Conservation (phyloP, 2,329 filamentous ascomycete species). For the Paramyrothecium sp. region DNA sequence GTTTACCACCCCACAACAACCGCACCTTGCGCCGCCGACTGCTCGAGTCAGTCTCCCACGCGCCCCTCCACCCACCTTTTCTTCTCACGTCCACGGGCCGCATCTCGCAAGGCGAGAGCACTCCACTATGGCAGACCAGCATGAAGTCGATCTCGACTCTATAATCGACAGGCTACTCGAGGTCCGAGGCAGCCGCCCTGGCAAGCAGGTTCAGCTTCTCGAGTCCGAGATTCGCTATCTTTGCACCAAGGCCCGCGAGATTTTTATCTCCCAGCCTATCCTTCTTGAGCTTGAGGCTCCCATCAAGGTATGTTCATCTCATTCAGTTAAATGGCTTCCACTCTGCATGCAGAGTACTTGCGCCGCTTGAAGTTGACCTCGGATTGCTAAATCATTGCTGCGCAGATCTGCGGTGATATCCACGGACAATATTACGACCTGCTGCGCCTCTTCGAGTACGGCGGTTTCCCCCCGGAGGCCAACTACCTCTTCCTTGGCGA, state of each 20-base stretch:
- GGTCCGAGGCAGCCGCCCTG: constrained; percentile 94
- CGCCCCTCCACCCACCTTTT: constrained; percentile 19
- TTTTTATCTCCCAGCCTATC: constrained; percentile 99
- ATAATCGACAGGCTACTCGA: constrained; percentile 98
- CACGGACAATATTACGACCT: constrained; percentile 99
- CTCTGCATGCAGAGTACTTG: neutral
- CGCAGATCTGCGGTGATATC: constrained; percentile 96
- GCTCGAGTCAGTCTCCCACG: constrained; percentile 19
- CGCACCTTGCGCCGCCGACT: constrained; percentile 24
- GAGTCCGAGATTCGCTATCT: constrained; percentile 96
- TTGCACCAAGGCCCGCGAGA: constrained; percentile 98
- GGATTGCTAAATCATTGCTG: neutral
- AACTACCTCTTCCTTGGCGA: constrained; percentile 99
- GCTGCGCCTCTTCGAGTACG: constrained; percentile 95
- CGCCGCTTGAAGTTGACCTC: neutral
- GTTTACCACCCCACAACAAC: constrained; percentile 20
- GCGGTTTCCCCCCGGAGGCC: constrained; percentile 95
- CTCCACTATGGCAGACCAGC: constrained; percentile 59
- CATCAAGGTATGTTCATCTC: constrained; percentile 76
- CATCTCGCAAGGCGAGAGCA: constrained; percentile 29
- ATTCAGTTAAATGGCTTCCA: constrained; percentile 1
- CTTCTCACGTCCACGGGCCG: constrained; percentile 34
- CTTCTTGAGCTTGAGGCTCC: constrained; percentile 96
- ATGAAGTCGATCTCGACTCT: constrained; percentile 97
- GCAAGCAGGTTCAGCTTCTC: constrained; percentile 96